A percentile compares a stretch with the other conserved stretches of the same genome.
Conservation (phyloP, 768 basidiomycete species). For the Lactarius vividus region DNA sequence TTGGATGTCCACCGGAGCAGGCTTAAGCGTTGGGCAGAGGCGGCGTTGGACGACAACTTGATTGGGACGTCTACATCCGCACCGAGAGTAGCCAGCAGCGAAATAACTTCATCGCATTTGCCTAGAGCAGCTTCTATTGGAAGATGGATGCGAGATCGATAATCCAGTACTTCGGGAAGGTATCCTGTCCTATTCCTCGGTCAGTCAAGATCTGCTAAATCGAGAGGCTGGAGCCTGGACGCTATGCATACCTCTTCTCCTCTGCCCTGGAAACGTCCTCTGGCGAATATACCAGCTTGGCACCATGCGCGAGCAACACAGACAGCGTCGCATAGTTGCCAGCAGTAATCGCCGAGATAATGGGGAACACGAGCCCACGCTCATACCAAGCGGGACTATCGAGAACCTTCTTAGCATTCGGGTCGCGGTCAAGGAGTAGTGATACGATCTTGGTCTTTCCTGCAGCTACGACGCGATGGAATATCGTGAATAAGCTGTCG, state of each 20-base stretch:
- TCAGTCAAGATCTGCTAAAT: not conserved
- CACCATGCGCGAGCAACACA: conserved; percentile 34
- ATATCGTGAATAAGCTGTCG: conserved; percentile 32
- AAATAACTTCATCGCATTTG: conserved; percentile 30
- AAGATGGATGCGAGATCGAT: conserved; percentile 5
- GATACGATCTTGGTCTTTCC: conserved; percentile 31
- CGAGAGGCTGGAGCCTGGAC: not conserved
- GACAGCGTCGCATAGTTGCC: conserved; percentile 33
- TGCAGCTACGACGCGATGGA: conserved; percentile 34
- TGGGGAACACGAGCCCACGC: conserved; percentile 28
- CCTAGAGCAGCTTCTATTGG: conserved; percentile 34
- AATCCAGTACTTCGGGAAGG: not conserved
- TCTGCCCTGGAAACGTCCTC: conserved; percentile 32
- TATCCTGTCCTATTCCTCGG: not conserved
- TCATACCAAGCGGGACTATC: conserved; percentile 29
- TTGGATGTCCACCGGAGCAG: conserved; percentile 29
- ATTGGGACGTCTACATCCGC: conserved; percentile 30
- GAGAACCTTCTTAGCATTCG: conserved; percentile 34
- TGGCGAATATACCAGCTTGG: conserved; percentile 29
- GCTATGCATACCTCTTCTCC: conserved; percentile 23
- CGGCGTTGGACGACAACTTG: not conserved
- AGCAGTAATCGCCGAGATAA: conserved; percentile 31
- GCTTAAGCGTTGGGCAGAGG: not conserved
- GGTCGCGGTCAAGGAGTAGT: conserved; percentile 32
- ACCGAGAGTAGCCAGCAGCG: conserved; percentile 33